Conservation (phyloP, 1,284 basidiomycete genomes). For the Heterobasidion occidentale region DNA sequence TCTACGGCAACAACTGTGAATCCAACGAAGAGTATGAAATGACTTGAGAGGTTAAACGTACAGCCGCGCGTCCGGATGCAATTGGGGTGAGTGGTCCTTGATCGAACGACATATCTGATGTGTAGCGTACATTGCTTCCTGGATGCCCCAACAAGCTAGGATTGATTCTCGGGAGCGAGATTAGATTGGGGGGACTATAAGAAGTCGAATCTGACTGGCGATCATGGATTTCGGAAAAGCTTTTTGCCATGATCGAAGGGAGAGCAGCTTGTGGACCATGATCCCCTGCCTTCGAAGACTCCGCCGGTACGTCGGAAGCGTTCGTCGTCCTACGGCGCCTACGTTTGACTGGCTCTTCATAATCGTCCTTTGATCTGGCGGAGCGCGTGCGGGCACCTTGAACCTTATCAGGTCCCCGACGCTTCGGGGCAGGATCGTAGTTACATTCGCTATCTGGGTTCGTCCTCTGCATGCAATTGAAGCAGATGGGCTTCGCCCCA, state of each 20-base stretch:
- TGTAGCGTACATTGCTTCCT: conserved; percentile 2
- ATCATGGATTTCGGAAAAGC: not conserved
- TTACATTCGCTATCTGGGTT: conserved; percentile 27
- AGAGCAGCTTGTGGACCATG: not conserved
- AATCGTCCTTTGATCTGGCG: conserved; percentile 28
- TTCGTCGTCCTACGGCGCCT: conserved; percentile 16
- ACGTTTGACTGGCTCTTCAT: conserved; percentile 13
- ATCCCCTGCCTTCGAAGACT: not conserved
- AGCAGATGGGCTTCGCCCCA: conserved; percentile 65
- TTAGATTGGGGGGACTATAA: not conserved
- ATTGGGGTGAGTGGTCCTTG: not conserved
- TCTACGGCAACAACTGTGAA: not conserved
- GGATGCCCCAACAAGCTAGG: not conserved
- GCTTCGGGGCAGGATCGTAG: conserved; percentile 65
- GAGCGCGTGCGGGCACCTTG: conserved; percentile 54
- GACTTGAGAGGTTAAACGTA: not conserved
- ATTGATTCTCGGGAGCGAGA: not conserved
- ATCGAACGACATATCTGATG: not conserved
- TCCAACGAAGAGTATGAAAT: not conserved
- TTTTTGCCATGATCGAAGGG: not conserved
- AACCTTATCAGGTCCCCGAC: conserved; percentile 67
- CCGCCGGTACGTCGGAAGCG: not conserved
- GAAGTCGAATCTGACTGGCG: not conserved
- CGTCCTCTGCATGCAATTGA: conserved; percentile 45
- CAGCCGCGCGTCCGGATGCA: not conserved